phyloP scores from a whole-genome alignment of 176 grass and related monocot genomes.

The Aegilops sharonensis region DNA sequence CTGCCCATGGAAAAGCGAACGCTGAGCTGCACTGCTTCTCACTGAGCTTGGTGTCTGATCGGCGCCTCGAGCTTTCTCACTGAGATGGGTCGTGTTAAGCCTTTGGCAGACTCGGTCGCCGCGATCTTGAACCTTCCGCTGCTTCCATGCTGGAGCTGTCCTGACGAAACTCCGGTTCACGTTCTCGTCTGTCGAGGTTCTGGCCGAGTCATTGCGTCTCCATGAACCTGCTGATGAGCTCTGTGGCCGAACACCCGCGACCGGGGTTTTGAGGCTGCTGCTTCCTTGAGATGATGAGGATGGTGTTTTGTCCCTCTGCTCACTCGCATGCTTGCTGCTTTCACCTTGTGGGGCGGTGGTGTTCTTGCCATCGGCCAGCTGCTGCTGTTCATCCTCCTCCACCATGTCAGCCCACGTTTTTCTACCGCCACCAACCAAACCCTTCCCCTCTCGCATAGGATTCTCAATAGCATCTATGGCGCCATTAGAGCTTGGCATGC shows the following conservation, averaged over 20 bases:
- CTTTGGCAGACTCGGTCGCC: slow-evolving; percentile 15
- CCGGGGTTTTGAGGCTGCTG: slow-evolving; percentile 7
- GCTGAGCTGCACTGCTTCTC: slow-evolving; percentile 40
- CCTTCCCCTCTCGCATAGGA: slow-evolving; percentile 8
- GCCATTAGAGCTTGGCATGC: not conserved
- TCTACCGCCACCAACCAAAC: not conserved
- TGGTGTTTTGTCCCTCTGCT: slow-evolving; percentile 28
- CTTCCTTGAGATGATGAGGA: slow-evolving; percentile 28
- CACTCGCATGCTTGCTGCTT: slow-evolving; percentile 22
- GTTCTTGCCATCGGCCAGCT: not conserved
- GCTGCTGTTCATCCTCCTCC: slow-evolving; percentile 39
- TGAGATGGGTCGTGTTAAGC: slow-evolving; percentile 18
- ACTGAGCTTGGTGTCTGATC: slow-evolving; percentile 10
- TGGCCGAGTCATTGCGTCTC: not conserved
- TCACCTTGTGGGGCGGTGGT: slow-evolving; percentile 2
- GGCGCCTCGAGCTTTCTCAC: slow-evolving; percentile 25
- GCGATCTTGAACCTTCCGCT: slow-evolving; percentile 35
- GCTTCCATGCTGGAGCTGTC: slow-evolving; percentile 41
- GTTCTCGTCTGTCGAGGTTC: slow-evolving; percentile 21
- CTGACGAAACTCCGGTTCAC: slow-evolving; percentile 31
- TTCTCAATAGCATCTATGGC: slow-evolving; percentile 4
- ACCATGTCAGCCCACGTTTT: slow-evolving; percentile 59
- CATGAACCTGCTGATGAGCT: slow-evolving; percentile 35
- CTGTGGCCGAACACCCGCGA: not conserved
- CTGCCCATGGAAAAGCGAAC: slow-evolving; percentile 31